Conservation (phyloP, 495 filamentous ascomycete genomes). For the Staphylotrichum longicolle region DNA sequence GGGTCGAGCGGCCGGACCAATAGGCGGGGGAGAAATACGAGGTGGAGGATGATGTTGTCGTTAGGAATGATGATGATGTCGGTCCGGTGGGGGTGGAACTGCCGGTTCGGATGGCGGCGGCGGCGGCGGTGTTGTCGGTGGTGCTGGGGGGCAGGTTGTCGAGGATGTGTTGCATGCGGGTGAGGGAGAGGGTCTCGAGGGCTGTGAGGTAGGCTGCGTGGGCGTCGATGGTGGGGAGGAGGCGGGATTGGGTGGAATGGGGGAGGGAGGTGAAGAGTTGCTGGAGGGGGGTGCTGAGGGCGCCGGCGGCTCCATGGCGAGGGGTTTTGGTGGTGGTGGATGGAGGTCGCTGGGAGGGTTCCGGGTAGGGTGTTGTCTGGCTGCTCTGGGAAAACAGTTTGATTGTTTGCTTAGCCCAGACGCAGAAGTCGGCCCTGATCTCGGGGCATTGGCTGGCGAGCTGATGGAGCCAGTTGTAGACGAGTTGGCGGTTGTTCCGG, state of each 20-base stretch:
- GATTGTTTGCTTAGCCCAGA: constrained; percentile 35
- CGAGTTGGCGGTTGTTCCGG: constrained; percentile 49
- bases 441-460: constrained; percentile 60
- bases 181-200: constrained; percentile 47
- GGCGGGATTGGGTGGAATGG: constrained; percentile 28
- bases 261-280: constrained; percentile 47
- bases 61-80: background rate
- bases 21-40: constrained; percentile 2
- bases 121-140: background rate
- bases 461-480: constrained; percentile 62
- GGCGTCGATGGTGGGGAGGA: constrained; percentile 47
- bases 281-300: constrained; percentile 46
- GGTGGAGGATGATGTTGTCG: background rate
- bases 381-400: constrained; percentile 29
- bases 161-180: constrained; percentile 47
- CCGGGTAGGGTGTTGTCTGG: background rate
- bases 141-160: constrained; percentile 29
- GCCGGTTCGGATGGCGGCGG: constrained; percentile 3
- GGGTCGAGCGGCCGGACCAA: constrained; percentile 6
- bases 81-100: background rate
- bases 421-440: constrained; percentile 49
- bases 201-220: constrained; percentile 54
- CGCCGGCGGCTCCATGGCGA: constrained; percentile 36
- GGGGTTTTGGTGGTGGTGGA: background rate
- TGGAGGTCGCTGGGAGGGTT: background rate